Evolutionary conservation across 345 rosid species (phyloP), one percentile per base, ranked within the genome.

Genomic region (Eucalyptus pauciflora): DNA sequence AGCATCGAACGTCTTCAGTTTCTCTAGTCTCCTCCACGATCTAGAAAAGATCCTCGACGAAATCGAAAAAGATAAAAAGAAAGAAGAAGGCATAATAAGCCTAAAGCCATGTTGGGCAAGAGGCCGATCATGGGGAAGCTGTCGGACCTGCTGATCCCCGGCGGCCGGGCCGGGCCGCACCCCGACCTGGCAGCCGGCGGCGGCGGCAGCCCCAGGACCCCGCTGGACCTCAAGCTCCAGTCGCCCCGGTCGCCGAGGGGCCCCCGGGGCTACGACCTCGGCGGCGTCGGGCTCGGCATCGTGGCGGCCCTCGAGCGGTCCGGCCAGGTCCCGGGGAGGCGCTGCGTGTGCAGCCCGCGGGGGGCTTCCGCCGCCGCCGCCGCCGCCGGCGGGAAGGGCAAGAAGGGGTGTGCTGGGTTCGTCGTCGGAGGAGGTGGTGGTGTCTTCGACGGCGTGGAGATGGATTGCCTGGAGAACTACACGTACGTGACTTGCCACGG

Each of bases 281-380:
- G 62, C 62, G 62, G 62, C 2, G 62, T 56, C 62, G 98, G 98
- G 46, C 88, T 97, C 83, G 98, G 96, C 3, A 97, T 97, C 85
- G 95, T 95, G 10, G 97, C 94, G 5, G 96, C 97, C 2, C 95
- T 95, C 14, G 97, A 96, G 88, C 95, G 94, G 86, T 87, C 94
- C 37, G 88, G 87, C 48, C 91, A 58, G 49, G 81, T 24, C 33
- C 91, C 90, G 51, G 90, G 46, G 62, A 89, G 85, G 87, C 89
- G 83, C 48, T 87, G 93, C 50, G 86, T 94, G 50, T 90, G 90
- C 60, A 20, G 93, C 87, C 62, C 92, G 9, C 29, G 50, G 9
- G 48, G 50, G 88, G 93, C 71, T 20, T 15, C 43, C 31, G 8
- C 69, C 17, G 16, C 69, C 69, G 31, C 64, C 62, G 3, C 76